A percentile compares a stretch with the other conserved stretches of the same genome.
Evolutionary conservation across 148 eudicot species (phyloP).

Genomic region (Pouteria glomerata): DNA sequence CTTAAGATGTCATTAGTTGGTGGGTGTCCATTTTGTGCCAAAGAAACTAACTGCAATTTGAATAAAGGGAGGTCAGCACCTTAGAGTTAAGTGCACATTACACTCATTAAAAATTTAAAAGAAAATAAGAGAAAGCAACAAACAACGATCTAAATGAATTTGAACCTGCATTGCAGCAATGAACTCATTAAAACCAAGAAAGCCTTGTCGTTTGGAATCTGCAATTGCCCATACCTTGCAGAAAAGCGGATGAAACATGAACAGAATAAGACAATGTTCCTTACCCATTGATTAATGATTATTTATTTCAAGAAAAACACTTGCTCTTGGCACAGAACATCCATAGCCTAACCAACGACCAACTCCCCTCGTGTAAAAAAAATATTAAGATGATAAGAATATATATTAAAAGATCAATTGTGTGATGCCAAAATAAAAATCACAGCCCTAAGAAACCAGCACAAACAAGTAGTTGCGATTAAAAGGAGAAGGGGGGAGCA

Average conservation of each 20-base stretch:
- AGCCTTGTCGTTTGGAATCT: constrained; percentile 89
- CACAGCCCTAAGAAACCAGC: not conserved
- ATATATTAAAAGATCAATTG: not conserved
- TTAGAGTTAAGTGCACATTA: not conserved
- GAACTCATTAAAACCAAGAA: constrained; percentile 80
- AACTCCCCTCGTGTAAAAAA: not conserved
- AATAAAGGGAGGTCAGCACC: constrained; percentile 14
- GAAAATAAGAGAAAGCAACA: not conserved
- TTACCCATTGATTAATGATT: not conserved
- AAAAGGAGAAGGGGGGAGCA: too few species aligned
- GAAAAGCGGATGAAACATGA: too few species aligned
- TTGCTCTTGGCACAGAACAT: not conserved
- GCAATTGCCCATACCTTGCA: constrained; percentile 86
- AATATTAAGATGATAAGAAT: not conserved
- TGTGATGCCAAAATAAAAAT: not conserved
- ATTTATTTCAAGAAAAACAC: not conserved
- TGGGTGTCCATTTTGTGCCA: constrained; percentile 78
- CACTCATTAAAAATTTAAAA: not conserved
- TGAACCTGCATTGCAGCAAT: constrained; percentile 89
- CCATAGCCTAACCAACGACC: not conserved
- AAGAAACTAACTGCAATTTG: constrained; percentile 58
- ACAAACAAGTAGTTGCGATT: not conserved
- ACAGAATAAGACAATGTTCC: not conserved
- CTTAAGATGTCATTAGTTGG: constrained; percentile 47
- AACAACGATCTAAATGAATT: not conserved